Conservation (phyloP, 331 rosid genomes). For the Pyrus hybrid region DNA sequence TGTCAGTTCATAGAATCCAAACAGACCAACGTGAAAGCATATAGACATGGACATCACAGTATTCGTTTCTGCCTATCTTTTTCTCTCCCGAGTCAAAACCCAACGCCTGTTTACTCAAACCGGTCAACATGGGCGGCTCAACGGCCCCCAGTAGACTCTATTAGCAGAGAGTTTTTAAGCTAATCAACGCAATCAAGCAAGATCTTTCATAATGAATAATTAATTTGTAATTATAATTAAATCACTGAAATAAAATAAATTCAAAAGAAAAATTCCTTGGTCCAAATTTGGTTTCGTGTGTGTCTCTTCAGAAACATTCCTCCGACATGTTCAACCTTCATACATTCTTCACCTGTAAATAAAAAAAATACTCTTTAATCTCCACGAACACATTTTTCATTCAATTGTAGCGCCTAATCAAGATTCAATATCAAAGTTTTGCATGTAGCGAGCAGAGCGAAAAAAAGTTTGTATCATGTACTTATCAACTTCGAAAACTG, state of each 20-base stretch:
- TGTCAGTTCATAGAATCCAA: not conserved
- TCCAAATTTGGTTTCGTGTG: conserved; percentile 8
- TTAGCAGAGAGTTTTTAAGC: not conserved
- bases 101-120: not conserved
- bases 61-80: not conserved
- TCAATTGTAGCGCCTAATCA: conserved; percentile 7
- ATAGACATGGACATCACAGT: not conserved
- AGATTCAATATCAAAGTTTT: not conserved
- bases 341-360: not conserved
- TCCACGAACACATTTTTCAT: not conserved
- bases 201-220: not conserved
- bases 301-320: conserved; percentile 17
- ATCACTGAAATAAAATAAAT: not conserved
- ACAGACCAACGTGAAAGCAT: conserved; percentile 2
- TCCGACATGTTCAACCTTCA: conserved; percentile 21
- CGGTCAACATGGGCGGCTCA: conserved; percentile 55
- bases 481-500: conserved; percentile 42
- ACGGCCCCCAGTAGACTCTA: not conserved
- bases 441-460: not conserved
- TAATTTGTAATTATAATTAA: not conserved
- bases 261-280: conserved; percentile 7
- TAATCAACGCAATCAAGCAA: conserved; percentile 3
- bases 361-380: not conserved
- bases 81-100: not conserved
- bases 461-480: conserved; percentile 2